These are phyloP conservation scores for Apophysomyces elegans DNA, from an alignment of 371 early-diverging fungal species.

Conservation along the genomic window DNA sequence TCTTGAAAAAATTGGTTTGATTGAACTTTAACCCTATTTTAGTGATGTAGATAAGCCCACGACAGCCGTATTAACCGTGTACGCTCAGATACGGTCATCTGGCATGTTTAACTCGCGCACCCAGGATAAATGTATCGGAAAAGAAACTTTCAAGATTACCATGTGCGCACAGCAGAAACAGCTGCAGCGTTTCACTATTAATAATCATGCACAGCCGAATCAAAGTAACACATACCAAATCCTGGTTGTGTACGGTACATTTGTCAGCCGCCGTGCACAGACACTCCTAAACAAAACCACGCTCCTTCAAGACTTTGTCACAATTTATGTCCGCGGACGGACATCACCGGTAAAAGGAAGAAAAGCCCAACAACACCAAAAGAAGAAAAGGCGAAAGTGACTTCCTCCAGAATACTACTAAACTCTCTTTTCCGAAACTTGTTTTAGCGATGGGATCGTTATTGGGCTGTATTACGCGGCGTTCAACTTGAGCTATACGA, in stretches of 20 bases:
- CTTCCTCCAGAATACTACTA: not conserved
- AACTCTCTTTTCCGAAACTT: not conserved
- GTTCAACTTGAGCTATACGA: conserved; percentile 38
- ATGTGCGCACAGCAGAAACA: conserved; percentile 25
- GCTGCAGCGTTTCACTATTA: conserved; percentile 26
- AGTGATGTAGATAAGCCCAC: conserved; percentile 34
- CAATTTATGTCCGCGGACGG: conserved; percentile 27
- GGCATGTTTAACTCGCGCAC: conserved; percentile 16
- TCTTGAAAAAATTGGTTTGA: not conserved
- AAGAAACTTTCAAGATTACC: conserved; percentile 20
- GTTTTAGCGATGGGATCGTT: conserved; percentile 34
- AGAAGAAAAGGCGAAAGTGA: no score
- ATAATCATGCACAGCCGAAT: conserved; percentile 17
- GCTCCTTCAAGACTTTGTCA: conserved; percentile 33
- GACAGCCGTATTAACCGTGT: conserved; percentile 29
- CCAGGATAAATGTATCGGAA: conserved; percentile 28
- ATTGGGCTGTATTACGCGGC: conserved; percentile 41
- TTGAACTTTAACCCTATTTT: not conserved
- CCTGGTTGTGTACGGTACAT: conserved; percentile 33
- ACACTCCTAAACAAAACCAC: conserved; percentile 29
- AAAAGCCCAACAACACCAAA: no score
- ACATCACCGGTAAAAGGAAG: conserved; percentile 34
- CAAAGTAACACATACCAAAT: conserved; percentile 27
- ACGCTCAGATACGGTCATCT: conserved; percentile 23
- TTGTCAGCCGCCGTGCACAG: conserved; percentile 31